These are phyloP conservation scores for Alternaria dauci DNA, from an alignment of 2,329 filamentous ascomycete genomes.

Conservation along the genomic window DNA sequence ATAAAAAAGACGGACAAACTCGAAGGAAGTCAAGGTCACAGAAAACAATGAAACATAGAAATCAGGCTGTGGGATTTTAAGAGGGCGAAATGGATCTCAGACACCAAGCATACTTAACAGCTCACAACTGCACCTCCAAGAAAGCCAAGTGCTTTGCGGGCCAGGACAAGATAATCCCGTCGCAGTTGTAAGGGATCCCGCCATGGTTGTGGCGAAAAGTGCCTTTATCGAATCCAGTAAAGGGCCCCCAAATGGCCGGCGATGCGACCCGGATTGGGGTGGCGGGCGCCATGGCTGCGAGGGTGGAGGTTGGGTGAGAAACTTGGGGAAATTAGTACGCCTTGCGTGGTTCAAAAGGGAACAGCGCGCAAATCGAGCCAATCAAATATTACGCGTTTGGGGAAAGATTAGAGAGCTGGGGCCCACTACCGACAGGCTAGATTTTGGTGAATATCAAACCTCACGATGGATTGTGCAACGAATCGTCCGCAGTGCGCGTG, in stretches of 20 bases:
- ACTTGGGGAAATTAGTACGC: not conserved
- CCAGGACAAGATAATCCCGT: not conserved
- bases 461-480: not conserved
- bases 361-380: not conserved
- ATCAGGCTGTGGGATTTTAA: not conserved
- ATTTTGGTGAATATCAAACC: not conserved
- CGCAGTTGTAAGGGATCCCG: not conserved
- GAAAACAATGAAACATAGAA: not conserved
- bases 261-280: not conserved
- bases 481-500: not conserved
- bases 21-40: not conserved
- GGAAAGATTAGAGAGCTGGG: not conserved
- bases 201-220: not conserved
- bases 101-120: not conserved
- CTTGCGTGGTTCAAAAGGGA: not conserved
- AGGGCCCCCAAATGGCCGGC: not conserved
- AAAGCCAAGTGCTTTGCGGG: not conserved
- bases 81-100: not conserved
- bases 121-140: not conserved
- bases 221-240: not conserved
- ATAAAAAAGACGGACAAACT: not conserved
- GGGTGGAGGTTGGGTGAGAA: not conserved
- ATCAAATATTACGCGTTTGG: not conserved
- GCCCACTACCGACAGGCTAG: not conserved
- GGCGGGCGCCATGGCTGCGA: not conserved